These are phyloP conservation scores for Leccinum obscurum DNA, from an alignment of 768 basidiomycete genomes.

Conservation along the genomic window DNA sequence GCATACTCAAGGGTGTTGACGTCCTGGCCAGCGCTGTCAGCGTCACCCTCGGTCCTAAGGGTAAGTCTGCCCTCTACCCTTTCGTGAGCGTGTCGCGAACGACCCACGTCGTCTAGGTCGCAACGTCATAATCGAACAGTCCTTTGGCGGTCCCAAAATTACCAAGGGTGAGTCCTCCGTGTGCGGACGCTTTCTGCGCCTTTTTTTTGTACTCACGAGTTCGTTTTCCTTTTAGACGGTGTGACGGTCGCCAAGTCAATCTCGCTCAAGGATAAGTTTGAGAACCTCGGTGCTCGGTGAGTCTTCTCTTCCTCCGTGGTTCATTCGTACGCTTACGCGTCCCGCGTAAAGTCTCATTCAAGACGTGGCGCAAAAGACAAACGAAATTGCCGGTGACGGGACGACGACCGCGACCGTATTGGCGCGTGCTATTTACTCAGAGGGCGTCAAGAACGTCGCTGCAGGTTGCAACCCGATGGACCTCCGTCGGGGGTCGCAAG, in stretches of 20 bases:
- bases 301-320: constrained; percentile 23
- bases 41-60: constrained; percentile 96
- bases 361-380: constrained; percentile 95
- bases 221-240: constrained; percentile 63
- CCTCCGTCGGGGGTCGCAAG: constrained; percentile 95
- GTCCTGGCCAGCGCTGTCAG: constrained; percentile 95
- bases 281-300: constrained; percentile 97
- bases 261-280: constrained; percentile 94
- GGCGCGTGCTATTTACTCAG: constrained; percentile 95
- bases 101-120: constrained; percentile 53
- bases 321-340: constrained; percentile 6
- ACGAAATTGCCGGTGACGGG: constrained; percentile 96
- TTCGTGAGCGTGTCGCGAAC: constrained; percentile 6
- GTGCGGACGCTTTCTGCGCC: neutral
- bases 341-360: constrained; percentile 69
- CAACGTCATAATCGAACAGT: constrained; percentile 98
- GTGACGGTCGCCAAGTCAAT: constrained; percentile 99
- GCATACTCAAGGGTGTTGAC: constrained; percentile 95
- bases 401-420: constrained; percentile 98
- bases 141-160: constrained; percentile 89
- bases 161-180: constrained; percentile 73
- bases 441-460: constrained; percentile 99
- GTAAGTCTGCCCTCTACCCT: constrained; percentile 36
- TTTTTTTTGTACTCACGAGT: constrained; percentile 1
- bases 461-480: constrained; percentile 99